Conservation (phyloP, 352 stramenopile genomes). For the Pythium rishiriense region DNA sequence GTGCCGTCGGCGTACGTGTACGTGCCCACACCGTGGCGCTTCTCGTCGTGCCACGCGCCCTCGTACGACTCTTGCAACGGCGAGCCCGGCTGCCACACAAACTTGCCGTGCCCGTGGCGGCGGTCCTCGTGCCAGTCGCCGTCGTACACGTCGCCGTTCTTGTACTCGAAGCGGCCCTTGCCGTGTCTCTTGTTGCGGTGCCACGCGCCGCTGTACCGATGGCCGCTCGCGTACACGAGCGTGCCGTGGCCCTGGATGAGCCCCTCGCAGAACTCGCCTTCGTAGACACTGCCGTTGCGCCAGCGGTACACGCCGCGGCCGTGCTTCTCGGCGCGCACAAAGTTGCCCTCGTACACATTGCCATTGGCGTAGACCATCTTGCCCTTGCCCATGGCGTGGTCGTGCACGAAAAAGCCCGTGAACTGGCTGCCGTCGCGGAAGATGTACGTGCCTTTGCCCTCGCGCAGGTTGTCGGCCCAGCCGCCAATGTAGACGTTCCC, state of each 20-base stretch:
- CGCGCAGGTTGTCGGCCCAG: conserved; percentile 62
- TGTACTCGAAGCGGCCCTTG: conserved; percentile 71
- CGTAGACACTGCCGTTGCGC: conserved; percentile 80
- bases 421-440: conserved; percentile 65
- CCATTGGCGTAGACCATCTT: conserved; percentile 85
- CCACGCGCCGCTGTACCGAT: conserved; percentile 70
- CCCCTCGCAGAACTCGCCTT: conserved; percentile 67
- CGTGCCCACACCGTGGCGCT: conserved; percentile 55
- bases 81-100: conserved; percentile 60
- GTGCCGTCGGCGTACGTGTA: conserved; percentile 70
- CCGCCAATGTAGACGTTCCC: conserved; percentile 71
- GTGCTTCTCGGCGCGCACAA: conserved; percentile 68
- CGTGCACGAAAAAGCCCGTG: conserved; percentile 51
- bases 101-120: conserved; percentile 53
- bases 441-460: conserved; percentile 71
- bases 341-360: conserved; percentile 75
- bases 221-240: conserved; percentile 63
- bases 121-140: conserved; percentile 69
- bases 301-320: conserved; percentile 60
- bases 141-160: conserved; percentile 82
- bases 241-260: conserved; percentile 59
- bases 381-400: conserved; percentile 76
- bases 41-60: conserved; percentile 63
- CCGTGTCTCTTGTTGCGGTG: conserved; percentile 75
- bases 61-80: conserved; percentile 77